Evolutionary conservation across 2,329 filamentous ascomycete genomes (phyloP), one percentile per base, ranked within the genome.

Genomic region (Fusarium sp.): DNA sequence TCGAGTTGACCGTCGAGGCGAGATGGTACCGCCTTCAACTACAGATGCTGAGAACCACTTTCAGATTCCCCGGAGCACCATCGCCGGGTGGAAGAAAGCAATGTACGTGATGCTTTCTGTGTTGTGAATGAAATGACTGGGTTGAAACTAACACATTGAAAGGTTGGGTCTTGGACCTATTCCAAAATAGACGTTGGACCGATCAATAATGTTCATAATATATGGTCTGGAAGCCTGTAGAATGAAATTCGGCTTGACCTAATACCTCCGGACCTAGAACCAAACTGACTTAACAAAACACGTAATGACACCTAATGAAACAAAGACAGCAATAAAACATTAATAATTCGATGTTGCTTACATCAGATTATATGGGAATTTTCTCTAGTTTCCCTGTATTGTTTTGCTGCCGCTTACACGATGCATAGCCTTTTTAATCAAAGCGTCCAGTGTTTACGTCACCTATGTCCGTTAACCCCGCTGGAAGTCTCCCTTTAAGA

Each of bases 381-480:
- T 6, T 2, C 10, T 5, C 18, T 10, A 23, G 23, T 37, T 26
- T 28, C 8, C 20, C 15, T 13, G 6, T 52, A 6, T 45, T 23
- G n/a, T n/a, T 18, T 12, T 23, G 20, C 40, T 23, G 18, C 46
- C 23, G 62, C 60, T 69, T 65, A 57, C 58, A 49, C 30, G 50
- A 57, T 52, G 50, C 31, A 26, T 13, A 13, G 4, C 8, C 20
- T 6, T 42, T 51, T 9, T 23, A 61, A 18, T 23, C 33, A 6
- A 34, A 31, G 9, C 26, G 28, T 15, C 1, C 23, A 51, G 30
- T 47, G 40, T 66, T 68, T 69, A 62, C 67, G 67, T 70, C 62
- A 70, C 52, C 34, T 56, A 68, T 54, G 15, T 71, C 72, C 62
- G 61, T 28, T 66, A 73, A 74, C 72, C 67, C 72, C 72, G 62